phyloP scores from a whole-genome alignment of 129 eudicot species.

The sunflower (Helianthus annuus) region HanXRQr2.0-SUNRISE NC_035435.2:58471932-58472431 shows the following conservation, averaged over 20 bases:
- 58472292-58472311: background rate
- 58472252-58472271: constrained; percentile 10
- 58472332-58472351: background rate
- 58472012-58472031: constrained; percentile 20
- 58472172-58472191: constrained; percentile 22
- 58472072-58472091: background rate
- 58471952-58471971: constrained; percentile 12
- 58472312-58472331: background rate
- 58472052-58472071: background rate
- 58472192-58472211: constrained; percentile 8
- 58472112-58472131: background rate
- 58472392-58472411: background rate
- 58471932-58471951: background rate
- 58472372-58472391: background rate
- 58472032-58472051: constrained; percentile 12
- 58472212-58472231: background rate
- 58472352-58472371: too few relatives aligned
- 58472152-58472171: constrained; percentile 28
- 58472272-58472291: background rate
- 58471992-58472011: background rate
- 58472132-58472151: constrained; percentile 4
- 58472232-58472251: constrained; percentile 13
- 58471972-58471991: background rate
- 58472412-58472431: background rate
- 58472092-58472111: background rate